phyloP scores from a whole-genome alignment of 257 asterid genomes.

The Salvia splendens region DNA sequence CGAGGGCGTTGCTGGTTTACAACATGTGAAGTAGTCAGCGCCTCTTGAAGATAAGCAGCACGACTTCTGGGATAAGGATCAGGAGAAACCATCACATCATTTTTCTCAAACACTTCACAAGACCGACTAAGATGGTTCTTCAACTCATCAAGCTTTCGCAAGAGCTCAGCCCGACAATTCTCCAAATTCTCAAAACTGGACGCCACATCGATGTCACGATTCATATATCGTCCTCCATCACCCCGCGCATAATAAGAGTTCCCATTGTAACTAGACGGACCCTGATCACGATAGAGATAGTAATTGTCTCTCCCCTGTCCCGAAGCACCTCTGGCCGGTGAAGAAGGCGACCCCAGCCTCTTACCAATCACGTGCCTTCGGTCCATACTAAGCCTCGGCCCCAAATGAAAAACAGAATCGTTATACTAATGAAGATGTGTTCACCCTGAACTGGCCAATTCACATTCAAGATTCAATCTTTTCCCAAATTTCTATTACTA shows the following conservation, averaged over 20 bases:
- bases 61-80: conserved; percentile 51
- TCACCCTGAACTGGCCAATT: conserved; percentile 38
- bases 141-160: conserved; percentile 74
- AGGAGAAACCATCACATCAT: conserved; percentile 41
- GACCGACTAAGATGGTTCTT: conserved; percentile 70
- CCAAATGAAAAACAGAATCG: conserved; percentile 36
- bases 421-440: conserved; percentile 30
- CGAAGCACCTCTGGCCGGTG: conserved; percentile 38
- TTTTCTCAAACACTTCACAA: conserved; percentile 51
- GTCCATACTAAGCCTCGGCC: conserved; percentile 46
- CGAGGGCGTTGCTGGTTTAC: conserved; percentile 43
- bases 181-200: conserved; percentile 58
- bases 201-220: conserved; percentile 44
- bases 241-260: conserved; percentile 49
- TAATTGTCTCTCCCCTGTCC: conserved; percentile 41
- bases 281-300: conserved; percentile 48
- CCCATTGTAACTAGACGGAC: conserved; percentile 47
- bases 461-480: conserved; percentile 31
- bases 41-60: conserved; percentile 42
- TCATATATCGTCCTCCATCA: conserved; percentile 43
- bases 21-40: conserved; percentile 40
- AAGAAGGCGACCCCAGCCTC: conserved; percentile 21
- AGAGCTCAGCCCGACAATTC: conserved; percentile 69
- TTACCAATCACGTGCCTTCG: conserved; percentile 36
- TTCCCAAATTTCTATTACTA: conserved; percentile 33